Conservation (phyloP, 139 green algal species). For the Tetradesmus lagerheimii region DNA sequence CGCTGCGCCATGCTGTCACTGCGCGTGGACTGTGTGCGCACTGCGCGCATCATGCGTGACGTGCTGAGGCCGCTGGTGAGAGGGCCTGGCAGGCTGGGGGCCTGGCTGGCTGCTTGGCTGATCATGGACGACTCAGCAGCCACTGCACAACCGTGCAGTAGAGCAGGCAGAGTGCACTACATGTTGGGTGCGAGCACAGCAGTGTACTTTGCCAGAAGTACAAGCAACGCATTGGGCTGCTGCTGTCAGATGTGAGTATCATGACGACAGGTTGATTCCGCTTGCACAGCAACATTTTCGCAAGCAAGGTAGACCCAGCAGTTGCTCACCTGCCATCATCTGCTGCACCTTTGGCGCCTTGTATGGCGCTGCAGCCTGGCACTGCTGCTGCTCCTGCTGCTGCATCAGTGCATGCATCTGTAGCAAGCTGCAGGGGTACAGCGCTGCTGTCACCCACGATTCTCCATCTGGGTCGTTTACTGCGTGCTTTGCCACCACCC, state of each 20-base stretch:
- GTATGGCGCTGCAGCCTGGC: neutral
- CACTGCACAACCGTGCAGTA: neutral
- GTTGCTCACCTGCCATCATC: slow-evolving; percentile 21
- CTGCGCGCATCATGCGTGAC: slow-evolving; percentile 15
- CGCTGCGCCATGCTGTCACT: neutral
- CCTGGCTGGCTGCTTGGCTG: slow-evolving; percentile 8
- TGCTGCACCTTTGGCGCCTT: slow-evolving; percentile 11
- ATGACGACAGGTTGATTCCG: too few species aligned
- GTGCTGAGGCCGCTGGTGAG: slow-evolving; percentile 20
- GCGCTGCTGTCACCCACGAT: neutral
- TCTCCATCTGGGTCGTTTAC: neutral
- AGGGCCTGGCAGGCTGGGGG: neutral
- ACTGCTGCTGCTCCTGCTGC: slow-evolving; percentile 26
- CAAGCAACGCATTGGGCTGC: neutral
- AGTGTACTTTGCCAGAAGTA: too few species aligned
- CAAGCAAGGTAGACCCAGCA: neutral
- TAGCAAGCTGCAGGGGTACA: slow-evolving; percentile 38
- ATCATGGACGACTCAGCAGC: neutral
- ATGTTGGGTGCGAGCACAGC: neutral
- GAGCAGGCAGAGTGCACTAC: too few species aligned
- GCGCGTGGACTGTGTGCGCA: neutral
- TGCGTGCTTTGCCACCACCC: slow-evolving; percentile 19
- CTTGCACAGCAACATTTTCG: too few species aligned
- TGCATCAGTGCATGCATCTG: slow-evolving; percentile 39
- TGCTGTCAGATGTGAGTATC: neutral